Base-by-base conservation (phyloP, 768 basidiomycete genomes). In the Boletus fagicola region DNA sequence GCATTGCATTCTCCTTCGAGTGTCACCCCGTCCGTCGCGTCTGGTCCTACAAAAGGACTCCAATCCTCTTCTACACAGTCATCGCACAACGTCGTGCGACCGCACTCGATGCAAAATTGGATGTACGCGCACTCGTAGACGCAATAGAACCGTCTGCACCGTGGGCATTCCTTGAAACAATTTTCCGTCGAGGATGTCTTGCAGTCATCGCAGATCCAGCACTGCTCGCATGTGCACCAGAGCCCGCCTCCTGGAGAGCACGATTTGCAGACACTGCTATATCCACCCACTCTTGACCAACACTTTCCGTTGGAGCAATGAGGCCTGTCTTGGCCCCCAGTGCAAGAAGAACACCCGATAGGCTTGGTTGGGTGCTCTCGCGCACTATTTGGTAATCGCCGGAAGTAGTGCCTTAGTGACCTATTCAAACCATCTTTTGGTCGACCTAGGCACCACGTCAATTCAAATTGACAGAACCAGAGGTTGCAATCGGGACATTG, bases 151-250 rank as follows among this genome's bases (percentile, higher is more conserved):
- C 44, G 49, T 35, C 1, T 54, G 58, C 69, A 69, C 26, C 30
- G 65, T 20, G 59, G 56, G 11, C 68, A 71, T 0, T 20, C 20
- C 30, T 57, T 57, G 57, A 63, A 52, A 43, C 61, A 47, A 31
- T 51, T 51, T 2, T 45, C 44, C 38, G 26, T 49, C 10, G 56
- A 16, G 31, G 57, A 53, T 2, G 45, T 13, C 47, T 49, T 53
- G 59, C 68, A 69, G 48, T 67, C 63, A 35, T 69, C 66, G 51
- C 67, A 68, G 12, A 59, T 40, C 67, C 68, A 65, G 48, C 53
- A 58, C 22, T 50, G 49, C 39, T 58, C 45, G 59, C 68, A 68
- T 2, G 44, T 44, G 45, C 67, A 68, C 60, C 60, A 53, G 35
- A 69, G 51, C 10, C 68, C 67, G 3, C 56, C 65, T 15, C 24